Percentiles rank a stretch among this genome's conserved stretches.
These are phyloP conservation scores for Pyrenopolyporus hunteri DNA, from an alignment of 495 filamentous ascomycete genomes.

Conservation along the genomic window DNA sequence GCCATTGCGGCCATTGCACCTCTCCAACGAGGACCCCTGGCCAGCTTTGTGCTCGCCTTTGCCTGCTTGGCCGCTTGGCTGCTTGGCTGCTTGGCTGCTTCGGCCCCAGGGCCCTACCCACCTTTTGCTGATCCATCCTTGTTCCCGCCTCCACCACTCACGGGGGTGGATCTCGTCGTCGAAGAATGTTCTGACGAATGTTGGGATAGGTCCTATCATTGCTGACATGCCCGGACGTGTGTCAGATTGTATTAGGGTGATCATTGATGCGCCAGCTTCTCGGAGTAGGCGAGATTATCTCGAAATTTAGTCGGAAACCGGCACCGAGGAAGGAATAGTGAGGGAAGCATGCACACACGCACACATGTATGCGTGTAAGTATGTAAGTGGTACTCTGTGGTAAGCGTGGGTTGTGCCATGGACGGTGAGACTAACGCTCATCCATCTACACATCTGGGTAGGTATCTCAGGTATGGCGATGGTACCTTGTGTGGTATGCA, in stretches of 20 bases:
- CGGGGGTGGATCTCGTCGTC: conserved; percentile 5
- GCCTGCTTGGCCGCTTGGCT: neutral
- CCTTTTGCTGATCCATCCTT: conserved; percentile 17
- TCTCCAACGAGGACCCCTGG: conserved; percentile 29
- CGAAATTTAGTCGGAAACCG: conserved; percentile 13
- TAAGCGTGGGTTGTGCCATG: neutral
- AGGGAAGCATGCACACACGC: neutral
- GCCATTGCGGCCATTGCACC: too few species aligned
- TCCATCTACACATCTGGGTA: too few species aligned
- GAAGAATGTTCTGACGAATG: conserved; percentile 17
- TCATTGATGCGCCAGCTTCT: conserved; percentile 16
- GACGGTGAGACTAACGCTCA: conserved; percentile 17
- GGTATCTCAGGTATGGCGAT: too few species aligned
- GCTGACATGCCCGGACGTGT: conserved; percentile 31
- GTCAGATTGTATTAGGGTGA: conserved; percentile 27
- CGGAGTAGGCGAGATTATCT: conserved; percentile 39
- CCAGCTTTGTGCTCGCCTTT: neutral
- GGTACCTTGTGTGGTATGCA: too few species aligned
- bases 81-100: too few species aligned
- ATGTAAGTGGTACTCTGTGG: neutral
- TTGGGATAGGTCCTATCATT: conserved; percentile 6
- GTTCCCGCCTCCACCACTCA: conserved; percentile 19
- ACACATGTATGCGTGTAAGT: neutral
- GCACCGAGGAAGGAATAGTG: conserved; percentile 27
- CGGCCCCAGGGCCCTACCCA: neutral